Evolutionary conservation across 257 asterid genomes (phyloP), one percentile per base, ranked within the genome.

Genomic region (Voacanga thouarsii): DNA sequence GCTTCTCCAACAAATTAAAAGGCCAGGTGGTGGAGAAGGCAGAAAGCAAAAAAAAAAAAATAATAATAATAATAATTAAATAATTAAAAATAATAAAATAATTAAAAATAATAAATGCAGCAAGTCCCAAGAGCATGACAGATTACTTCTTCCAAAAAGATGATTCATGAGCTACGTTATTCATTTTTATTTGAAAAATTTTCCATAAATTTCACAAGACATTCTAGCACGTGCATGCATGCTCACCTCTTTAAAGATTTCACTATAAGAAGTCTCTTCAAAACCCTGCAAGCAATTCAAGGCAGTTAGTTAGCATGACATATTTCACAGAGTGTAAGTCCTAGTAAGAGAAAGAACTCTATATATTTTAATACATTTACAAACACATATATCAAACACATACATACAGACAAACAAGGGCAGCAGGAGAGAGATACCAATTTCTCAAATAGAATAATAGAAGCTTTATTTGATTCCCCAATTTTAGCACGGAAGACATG

Each of bases 231-330:
- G 66, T 76, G 63, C 66, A 64, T 39, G 78, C 39, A 47, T 47
- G 65, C 90, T 82, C 79, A 94, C 97, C 97, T 92, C 97, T 72
- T 89, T 87, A 86, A 94, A 94, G 80, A 91, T 89, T 83, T 89
- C 86, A 78, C 99, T 91, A 83, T 85, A 80, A 84, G 87, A 89
- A 77, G 86, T 83, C 85, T 87, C 90, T 72, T 80, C 77, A 84
- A 94, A 94, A 53, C 96, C 97, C 97, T 94, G 85, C 37, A 83
- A 67, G 72, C 77, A 44, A 23, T 74, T n/a, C 28, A 82, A 65
- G 61, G 73, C 51, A 68, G 16, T 80, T 5, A 61, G 47, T 75
- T 45, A 78, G 64, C 64, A 23, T 73, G 43, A 72, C 63, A 41
- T 64, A 75, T n/a, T 68, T 70, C 1, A 44, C 57, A 63, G 26